Evolutionary conservation across 129 eudicot species (phyloP).

Genomic region (Sambucus nigra): DNA sequence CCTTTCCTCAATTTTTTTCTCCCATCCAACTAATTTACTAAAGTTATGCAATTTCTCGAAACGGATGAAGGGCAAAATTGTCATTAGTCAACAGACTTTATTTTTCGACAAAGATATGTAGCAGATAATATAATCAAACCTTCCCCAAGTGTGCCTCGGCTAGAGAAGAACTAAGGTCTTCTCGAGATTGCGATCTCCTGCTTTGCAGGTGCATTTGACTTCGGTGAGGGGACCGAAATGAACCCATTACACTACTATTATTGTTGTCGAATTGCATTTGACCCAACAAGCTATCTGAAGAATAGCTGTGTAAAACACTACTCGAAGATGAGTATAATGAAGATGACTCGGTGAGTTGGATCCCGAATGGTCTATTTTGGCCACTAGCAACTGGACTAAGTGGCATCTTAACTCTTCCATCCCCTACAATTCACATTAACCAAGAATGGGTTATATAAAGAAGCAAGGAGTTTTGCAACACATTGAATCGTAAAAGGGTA

Average conservation of each 20-base stretch:
- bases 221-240: constrained; percentile 63
- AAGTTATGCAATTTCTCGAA: background rate
- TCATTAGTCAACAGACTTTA: background rate
- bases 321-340: constrained; percentile 42
- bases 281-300: constrained; percentile 81
- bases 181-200: constrained; percentile 89
- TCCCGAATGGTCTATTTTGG: background rate
- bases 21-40: background rate
- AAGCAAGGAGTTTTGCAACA: no score
- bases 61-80: no score
- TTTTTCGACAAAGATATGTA: constrained; percentile 1
- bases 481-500: no score
- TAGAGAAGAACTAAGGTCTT: constrained; percentile 71
- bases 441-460: background rate
- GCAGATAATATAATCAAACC: constrained; percentile 23
- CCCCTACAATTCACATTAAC: background rate
- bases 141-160: constrained; percentile 58
- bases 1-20: background rate
- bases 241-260: constrained; percentile 36
- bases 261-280: constrained; percentile 63
- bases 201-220: constrained; percentile 80
- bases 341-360: constrained; percentile 46
- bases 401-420: constrained; percentile 4
- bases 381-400: background rate
- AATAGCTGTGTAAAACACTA: constrained; percentile 61